Base-by-base conservation (phyloP, 192 early-diverging fungal species). In the Entomortierella parvispora region DNA sequence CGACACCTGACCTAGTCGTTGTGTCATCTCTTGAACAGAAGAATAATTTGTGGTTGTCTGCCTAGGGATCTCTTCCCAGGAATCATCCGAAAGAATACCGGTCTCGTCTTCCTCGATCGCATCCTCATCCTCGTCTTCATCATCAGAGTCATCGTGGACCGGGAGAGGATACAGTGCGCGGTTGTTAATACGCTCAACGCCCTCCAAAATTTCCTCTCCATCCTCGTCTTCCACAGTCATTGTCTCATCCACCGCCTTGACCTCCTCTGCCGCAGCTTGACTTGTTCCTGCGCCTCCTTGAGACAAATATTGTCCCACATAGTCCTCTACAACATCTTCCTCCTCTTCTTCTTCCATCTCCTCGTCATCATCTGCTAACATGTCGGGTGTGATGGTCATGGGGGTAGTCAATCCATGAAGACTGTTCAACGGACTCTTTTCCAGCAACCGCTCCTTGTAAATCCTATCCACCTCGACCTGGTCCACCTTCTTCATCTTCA, bases 71-170 rank as follows among this genome's bases (percentile, higher is more conserved):
- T 28, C 85, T 70, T 42, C 82, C 80, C 20, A 40, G 12, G 37
- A 40, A 40, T 40, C 37, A 12, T 40, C 37, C 37, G 37, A 40
- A 5, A 40, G 37, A 12, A 84, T 82, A 15, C 82, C 81, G 33
- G 63, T 79, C 2, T 86, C 82, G 10, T 67, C n/a, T n/a, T n/a
- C n/a, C n/a, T n/a, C n/a, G n/a, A n/a, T n/a, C n/a, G n/a, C n/a
- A n/a, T n/a, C 82, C 0, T 82, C 83, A 28, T 69, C 81, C 48
- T 81, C 80, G 32, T 87, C 84, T 22, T 81, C 81, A 17, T 86
- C 79, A 45, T 86, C 90, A 3, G 82, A 74, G 2, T 81, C 81
- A 6, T 74, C 55, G 3, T 86, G 85, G 34, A 86, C 84, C 60
- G 82, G 69, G 58, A 74, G 69, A 20, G 59, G 53, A 23, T 68